These are phyloP conservation scores for Arachis hypogaea DNA, from an alignment of 306 rosid genomes.

Conservation along the genomic window DNA sequence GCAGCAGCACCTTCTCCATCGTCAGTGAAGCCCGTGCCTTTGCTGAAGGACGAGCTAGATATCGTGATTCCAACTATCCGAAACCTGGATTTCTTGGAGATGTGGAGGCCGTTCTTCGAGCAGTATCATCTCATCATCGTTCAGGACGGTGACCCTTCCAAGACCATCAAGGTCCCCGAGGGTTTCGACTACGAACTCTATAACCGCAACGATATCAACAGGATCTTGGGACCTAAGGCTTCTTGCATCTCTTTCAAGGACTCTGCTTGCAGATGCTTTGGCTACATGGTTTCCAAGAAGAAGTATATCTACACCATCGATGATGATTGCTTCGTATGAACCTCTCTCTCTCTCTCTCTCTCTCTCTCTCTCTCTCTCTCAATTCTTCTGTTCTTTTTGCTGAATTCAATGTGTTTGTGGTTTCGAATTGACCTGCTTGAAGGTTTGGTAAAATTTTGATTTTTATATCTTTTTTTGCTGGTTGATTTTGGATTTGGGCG, in stretches of 20 bases:
- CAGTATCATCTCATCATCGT: constrained; percentile 76
- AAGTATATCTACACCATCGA: constrained; percentile 87
- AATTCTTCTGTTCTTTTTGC: background rate
- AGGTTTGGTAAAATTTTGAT: background rate
- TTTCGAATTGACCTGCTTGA: background rate
- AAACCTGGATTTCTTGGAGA: constrained; percentile 85
- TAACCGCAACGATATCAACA: constrained; percentile 75
- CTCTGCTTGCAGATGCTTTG: constrained; percentile 85
- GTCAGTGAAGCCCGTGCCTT: constrained; percentile 42
- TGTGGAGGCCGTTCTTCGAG: constrained; percentile 86
- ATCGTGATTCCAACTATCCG: constrained; percentile 93
- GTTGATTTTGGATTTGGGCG: background rate
- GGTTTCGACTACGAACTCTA: constrained; percentile 77
- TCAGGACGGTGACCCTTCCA: constrained; percentile 83
- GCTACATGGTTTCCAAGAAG: constrained; percentile 87
- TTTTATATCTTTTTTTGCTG: background rate
- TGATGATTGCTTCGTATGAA: constrained; percentile 87
- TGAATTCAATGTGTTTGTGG: background rate
- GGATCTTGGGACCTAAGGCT: constrained; percentile 82
- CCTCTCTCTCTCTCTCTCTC: background rate
- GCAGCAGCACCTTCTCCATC: constrained; percentile 36
- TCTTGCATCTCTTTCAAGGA: constrained; percentile 90
- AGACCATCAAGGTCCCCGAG: constrained; percentile 65
- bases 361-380: background rate
- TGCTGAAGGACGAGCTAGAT: constrained; percentile 77